Evolutionary conservation across 2,329 filamentous ascomycete genomes (phyloP).

Genomic region (Claviceps sp.): DNA sequence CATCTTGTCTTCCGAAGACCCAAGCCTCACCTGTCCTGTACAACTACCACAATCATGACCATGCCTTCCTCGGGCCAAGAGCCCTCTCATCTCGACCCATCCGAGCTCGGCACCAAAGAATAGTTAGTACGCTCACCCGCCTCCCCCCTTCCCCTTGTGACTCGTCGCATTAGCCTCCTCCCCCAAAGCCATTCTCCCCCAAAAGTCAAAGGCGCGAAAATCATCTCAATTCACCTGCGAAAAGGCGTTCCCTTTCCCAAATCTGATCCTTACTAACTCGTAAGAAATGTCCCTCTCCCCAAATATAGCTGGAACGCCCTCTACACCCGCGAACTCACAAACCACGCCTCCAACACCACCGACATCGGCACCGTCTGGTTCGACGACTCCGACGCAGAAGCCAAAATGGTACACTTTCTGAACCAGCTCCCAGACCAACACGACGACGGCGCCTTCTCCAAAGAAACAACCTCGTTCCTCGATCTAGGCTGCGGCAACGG

Average conservation of each 20-base stretch:
- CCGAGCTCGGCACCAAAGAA: conserved; percentile 72
- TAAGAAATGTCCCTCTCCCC: not conserved
- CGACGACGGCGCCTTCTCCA: not conserved
- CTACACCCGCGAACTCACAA: conserved; percentile 57
- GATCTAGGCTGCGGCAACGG: conserved; percentile 94
- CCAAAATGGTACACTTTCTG: conserved; percentile 63
- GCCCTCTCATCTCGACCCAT: conserved; percentile 53
- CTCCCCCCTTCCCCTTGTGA: not conserved
- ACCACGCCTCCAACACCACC: conserved; percentile 56
- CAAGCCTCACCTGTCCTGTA: too few species aligned
- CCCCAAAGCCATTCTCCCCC: too few species aligned
- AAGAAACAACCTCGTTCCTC: conserved; percentile 46
- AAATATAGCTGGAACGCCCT: conserved; percentile 58
- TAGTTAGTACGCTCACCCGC: conserved; percentile 39
- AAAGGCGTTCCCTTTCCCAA: too few species aligned
- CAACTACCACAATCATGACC: not conserved
- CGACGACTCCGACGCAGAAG: conserved; percentile 78
- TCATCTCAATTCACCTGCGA: too few species aligned
- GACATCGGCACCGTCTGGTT: conserved; percentile 95
- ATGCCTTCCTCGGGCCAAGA: not conserved
- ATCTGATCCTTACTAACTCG: too few species aligned
- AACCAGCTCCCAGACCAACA: conserved; percentile 18
- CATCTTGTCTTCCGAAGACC: too few species aligned
- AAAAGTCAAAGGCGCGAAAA: too few species aligned
- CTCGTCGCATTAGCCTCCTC: too few species aligned